These are phyloP conservation scores for Cytidiella melzeri DNA, from an alignment of 768 basidiomycete genomes.

Conservation along the genomic window DNA sequence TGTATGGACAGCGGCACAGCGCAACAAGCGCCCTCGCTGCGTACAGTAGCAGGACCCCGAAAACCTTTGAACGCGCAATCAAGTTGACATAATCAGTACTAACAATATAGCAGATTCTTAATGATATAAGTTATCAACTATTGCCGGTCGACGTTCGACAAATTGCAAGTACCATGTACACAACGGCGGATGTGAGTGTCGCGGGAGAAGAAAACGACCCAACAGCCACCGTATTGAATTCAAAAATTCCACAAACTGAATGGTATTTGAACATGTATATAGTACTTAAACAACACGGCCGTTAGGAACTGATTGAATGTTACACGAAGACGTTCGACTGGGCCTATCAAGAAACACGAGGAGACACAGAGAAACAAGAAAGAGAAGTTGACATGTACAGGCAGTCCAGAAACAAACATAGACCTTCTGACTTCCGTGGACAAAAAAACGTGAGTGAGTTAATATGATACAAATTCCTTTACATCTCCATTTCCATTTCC, in stretches of 20 bases:
- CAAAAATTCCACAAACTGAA: too few species aligned
- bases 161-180: too few species aligned
- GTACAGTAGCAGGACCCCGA: neutral
- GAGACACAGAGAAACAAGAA: neutral
- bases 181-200: too few species aligned
- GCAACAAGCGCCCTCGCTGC: neutral
- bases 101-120: too few species aligned
- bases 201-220: too few species aligned
- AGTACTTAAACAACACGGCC: neutral
- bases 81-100: too few species aligned
- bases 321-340: neutral
- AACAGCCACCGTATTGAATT: too few species aligned
- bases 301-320: neutral
- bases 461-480: conserved; percentile 3
- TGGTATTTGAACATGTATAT: too few species aligned
- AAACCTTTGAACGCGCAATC: neutral
- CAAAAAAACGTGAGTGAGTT: neutral
- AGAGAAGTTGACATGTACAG: neutral
- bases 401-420: neutral
- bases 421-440: neutral
- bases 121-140: too few species aligned
- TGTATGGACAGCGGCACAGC: neutral
- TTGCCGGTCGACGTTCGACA: too few species aligned
- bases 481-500: conserved; percentile 72
- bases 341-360: neutral